Percentiles rank a stretch among this genome's conserved stretches.
Evolutionary conservation across 2,329 filamentous ascomycete genomes (phyloP).

Genomic region (Macroventuria anomochaeta): DNA sequence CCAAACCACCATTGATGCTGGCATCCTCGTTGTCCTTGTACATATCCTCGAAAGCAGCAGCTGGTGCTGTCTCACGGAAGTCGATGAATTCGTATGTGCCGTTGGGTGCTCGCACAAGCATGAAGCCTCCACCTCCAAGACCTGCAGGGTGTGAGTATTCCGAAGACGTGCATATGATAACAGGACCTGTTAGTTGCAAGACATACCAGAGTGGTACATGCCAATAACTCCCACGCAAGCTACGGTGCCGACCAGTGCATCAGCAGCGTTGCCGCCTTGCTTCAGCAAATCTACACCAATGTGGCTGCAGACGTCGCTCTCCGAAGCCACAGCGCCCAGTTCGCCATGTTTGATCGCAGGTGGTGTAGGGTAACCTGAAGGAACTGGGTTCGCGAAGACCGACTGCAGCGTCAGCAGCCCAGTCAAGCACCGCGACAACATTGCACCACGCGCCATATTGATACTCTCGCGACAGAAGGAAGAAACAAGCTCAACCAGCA

Average conservation of each 20-base stretch:
- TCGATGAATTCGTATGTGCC: conserved; percentile 88
- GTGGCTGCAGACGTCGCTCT: conserved; percentile 53
- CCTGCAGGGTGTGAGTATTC: conserved; percentile 53
- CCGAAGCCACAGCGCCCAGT: conserved; percentile 56
- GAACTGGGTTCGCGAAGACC: conserved; percentile 35
- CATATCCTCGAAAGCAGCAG: conserved; percentile 83
- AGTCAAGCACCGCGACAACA: conserved; percentile 29
- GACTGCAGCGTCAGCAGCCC: conserved; percentile 39
- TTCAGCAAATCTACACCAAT: conserved; percentile 57
- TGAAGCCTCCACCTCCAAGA: conserved; percentile 90
- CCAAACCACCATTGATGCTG: conserved; percentile 75
- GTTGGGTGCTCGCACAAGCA: conserved; percentile 74
- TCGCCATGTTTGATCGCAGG: conserved; percentile 31
- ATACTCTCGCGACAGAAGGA: conserved; percentile 16
- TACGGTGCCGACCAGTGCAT: conserved; percentile 56
- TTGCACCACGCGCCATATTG: conserved; percentile 31
- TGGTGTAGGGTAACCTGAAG: conserved; percentile 18
- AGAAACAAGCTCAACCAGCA: conserved; percentile 17
- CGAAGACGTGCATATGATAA: not conserved
- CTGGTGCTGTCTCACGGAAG: conserved; percentile 87
- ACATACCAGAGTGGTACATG: conserved; percentile 54
- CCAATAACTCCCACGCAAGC: conserved; percentile 57
- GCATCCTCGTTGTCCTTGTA: conserved; percentile 72
- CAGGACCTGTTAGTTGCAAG: not conserved
- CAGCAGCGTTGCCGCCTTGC: conserved; percentile 59